Evolutionary conservation across 1,284 basidiomycete genomes (phyloP).

Genomic region (Amylostereum areolatum): DNA sequence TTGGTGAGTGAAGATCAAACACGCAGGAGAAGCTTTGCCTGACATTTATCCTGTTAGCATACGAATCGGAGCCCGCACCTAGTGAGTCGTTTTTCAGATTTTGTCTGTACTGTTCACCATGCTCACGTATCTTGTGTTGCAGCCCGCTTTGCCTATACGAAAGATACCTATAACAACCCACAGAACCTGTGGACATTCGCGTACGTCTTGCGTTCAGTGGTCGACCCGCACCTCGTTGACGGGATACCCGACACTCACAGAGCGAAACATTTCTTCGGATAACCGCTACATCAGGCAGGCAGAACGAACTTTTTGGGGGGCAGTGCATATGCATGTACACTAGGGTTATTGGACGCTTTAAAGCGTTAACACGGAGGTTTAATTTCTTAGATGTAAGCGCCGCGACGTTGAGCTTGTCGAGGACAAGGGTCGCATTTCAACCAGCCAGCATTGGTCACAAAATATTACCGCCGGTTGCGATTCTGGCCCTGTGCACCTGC

Average conservation of each 20-base stretch:
- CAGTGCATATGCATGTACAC: no score
- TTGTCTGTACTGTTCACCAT: background rate
- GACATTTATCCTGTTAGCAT: constrained; percentile 14
- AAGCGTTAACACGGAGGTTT: no score
- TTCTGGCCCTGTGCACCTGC: constrained; percentile 32
- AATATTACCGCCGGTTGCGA: constrained; percentile 44
- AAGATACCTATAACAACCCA: constrained; percentile 58
- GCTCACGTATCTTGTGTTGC: constrained; percentile 2
- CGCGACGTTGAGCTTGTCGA: no score
- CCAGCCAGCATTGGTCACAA: background rate
- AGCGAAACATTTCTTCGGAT: background rate
- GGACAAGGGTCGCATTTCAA: no score
- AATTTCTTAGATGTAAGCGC: no score
- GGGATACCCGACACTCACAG: background rate
- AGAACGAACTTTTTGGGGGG: no score
- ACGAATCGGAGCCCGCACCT: constrained; percentile 27
- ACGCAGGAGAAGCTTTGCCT: background rate
- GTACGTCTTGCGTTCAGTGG: constrained; percentile 26
- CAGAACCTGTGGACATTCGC: constrained; percentile 55
- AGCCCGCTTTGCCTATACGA: constrained; percentile 58
- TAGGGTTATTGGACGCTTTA: no score
- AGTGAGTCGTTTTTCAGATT: constrained; percentile 16
- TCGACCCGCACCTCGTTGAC: background rate
- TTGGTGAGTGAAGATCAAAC: constrained; percentile 10
- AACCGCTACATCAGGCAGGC: no score